phyloP scores from a whole-genome alignment of 192 early-diverging fungal species.

The Entrophospora sp. region DNA sequence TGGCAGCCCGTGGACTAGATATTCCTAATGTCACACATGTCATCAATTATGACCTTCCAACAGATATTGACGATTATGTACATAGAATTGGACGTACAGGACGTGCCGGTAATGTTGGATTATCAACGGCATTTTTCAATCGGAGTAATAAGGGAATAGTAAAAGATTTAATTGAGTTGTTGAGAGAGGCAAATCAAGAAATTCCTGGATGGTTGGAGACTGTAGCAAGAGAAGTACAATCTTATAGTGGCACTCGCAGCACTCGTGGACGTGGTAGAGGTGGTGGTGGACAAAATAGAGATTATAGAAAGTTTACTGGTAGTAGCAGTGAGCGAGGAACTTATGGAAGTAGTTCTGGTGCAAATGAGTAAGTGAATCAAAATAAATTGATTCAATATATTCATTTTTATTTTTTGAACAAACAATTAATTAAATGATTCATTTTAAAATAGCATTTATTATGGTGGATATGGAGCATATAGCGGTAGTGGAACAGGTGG shows the following conservation, averaged over 20 bases:
- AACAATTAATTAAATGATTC: neutral
- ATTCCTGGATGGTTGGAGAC: conserved; percentile 74
- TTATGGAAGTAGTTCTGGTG: conserved; percentile 33
- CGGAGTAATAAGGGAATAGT: conserved; percentile 75
- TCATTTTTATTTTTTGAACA: neutral
- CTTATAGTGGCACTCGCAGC: conserved; percentile 33
- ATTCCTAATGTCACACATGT: conserved; percentile 81
- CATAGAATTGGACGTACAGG: conserved; percentile 98
- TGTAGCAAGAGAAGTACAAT: conserved; percentile 52
- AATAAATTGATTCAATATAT: neutral
- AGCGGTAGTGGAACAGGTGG: conserved; percentile 23
- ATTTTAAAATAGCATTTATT: no score
- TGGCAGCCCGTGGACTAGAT: conserved; percentile 92
- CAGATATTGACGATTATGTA: conserved; percentile 96
- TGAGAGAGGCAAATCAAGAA: conserved; percentile 92
- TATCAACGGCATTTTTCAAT: conserved; percentile 94
- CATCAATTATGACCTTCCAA: conserved; percentile 93
- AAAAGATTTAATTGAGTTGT: conserved; percentile 75
- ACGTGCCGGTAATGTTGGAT: conserved; percentile 90
- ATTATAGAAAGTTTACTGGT: conserved; percentile 30
- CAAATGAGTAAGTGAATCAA: conserved; percentile 26
- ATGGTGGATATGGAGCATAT: conserved; percentile 24
- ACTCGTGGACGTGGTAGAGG: conserved; percentile 54
- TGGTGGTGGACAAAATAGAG: conserved; percentile 27
- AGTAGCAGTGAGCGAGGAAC: conserved; percentile 35